Conservation (phyloP, 2,329 filamentous ascomycete genomes). For the Didymosphaeria variabile region DNA sequence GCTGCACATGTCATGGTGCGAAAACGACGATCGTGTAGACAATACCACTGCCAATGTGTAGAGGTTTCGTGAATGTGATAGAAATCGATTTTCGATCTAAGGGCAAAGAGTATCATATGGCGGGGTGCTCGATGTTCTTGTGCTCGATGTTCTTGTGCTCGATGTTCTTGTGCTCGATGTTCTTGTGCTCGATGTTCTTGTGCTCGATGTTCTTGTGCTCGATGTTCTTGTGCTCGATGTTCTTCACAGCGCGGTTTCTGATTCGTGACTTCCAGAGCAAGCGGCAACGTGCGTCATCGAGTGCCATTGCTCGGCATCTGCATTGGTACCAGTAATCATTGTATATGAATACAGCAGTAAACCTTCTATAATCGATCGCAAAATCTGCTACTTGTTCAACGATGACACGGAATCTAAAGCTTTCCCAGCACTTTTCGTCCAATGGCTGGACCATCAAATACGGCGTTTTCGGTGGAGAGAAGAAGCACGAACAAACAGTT, state of each 20-base stretch:
- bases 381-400: background rate
- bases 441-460: conserved; percentile 12
- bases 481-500: background rate
- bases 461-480: background rate
- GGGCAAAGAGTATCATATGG: background rate
- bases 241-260: background rate
- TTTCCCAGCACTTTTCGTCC: background rate
- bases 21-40: background rate
- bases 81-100: background rate
- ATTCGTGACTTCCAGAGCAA: conserved; percentile 10
- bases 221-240: conserved; percentile 1
- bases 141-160: too few relatives aligned
- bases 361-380: background rate
- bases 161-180: too few relatives aligned
- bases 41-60: background rate
- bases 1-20: background rate
- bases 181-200: too few relatives aligned
- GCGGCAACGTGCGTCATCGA: background rate
- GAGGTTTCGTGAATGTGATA: background rate
- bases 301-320: background rate
- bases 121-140: background rate
- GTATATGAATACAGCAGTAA: background rate
- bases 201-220: too few relatives aligned
- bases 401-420: background rate
- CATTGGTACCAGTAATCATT: background rate